phyloP scores from a whole-genome alignment of 2,329 filamentous ascomycete genomes.

The Trichoderma sp. region DNA sequence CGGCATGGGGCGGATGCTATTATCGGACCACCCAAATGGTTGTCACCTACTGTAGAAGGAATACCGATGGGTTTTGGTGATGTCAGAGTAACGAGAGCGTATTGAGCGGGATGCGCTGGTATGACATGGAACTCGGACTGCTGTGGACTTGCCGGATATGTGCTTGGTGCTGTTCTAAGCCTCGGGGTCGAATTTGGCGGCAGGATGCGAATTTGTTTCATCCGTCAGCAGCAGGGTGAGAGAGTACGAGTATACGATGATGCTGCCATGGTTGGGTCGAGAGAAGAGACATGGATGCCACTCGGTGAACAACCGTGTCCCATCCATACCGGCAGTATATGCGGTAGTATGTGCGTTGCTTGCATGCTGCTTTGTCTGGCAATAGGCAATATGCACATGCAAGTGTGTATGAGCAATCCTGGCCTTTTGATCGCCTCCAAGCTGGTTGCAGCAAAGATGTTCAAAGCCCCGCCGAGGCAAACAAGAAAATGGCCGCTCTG shows the following conservation, averaged over 20 bases:
- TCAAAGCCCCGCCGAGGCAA: background rate
- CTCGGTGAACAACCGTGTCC: background rate
- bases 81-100: background rate
- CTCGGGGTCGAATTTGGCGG: background rate
- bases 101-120: background rate
- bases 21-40: slow-evolving; percentile 5
- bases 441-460: background rate
- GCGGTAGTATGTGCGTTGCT: background rate
- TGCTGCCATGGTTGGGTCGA: background rate
- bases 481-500: background rate
- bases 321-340: background rate
- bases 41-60: slow-evolving; percentile 8
- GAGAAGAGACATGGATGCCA: background rate
- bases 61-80: background rate
- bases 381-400: background rate
- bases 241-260: background rate
- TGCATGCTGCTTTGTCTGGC: background rate
- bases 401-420: background rate
- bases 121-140: background rate
- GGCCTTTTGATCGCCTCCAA: background rate
- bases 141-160: background rate
- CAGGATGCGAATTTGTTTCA: background rate
- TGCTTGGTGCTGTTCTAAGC: background rate
- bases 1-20: background rate
- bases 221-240: background rate